phyloP scores from a whole-genome alignment of 495 filamentous ascomycete genomes.

The Xylaria curta region DNA sequence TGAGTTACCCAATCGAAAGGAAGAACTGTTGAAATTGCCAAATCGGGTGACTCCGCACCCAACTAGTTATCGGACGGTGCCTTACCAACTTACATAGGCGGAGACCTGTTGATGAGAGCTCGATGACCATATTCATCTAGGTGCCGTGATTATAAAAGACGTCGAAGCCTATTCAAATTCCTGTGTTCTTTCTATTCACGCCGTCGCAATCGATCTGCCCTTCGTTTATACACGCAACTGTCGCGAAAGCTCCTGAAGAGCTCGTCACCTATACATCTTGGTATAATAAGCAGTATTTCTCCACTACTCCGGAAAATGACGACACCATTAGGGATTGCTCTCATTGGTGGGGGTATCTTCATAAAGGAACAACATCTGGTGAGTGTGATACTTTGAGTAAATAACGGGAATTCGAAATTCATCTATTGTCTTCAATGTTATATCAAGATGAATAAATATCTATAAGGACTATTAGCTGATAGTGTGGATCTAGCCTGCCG shows the following conservation, averaged over 20 bases:
- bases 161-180: not conserved
- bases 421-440: not conserved
- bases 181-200: not conserved
- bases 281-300: not conserved
- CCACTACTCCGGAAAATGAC: conserved; percentile 24
- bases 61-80: not conserved
- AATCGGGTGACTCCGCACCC: conserved; percentile 23
- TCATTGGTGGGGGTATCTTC: conserved; percentile 70
- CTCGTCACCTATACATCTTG: not conserved
- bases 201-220: not conserved
- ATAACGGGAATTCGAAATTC: conserved; percentile 12
- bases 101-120: not conserved
- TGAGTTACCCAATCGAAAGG: conserved; percentile 15
- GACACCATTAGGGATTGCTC: conserved; percentile 63
- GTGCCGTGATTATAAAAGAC: not conserved
- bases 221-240: not conserved
- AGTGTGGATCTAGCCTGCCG: conserved; percentile 51
- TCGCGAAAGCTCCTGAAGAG: not conserved
- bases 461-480: conserved; percentile 30
- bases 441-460: not conserved
- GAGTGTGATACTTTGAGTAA: conserved; percentile 16
- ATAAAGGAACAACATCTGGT: conserved; percentile 52
- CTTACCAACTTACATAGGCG: not conserved
- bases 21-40: conserved; percentile 19
- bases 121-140: not conserved